Evolutionary conservation across 495 filamentous ascomycete species (phyloP).

Genomic region (Talaromyces trachyspermus): DNA sequence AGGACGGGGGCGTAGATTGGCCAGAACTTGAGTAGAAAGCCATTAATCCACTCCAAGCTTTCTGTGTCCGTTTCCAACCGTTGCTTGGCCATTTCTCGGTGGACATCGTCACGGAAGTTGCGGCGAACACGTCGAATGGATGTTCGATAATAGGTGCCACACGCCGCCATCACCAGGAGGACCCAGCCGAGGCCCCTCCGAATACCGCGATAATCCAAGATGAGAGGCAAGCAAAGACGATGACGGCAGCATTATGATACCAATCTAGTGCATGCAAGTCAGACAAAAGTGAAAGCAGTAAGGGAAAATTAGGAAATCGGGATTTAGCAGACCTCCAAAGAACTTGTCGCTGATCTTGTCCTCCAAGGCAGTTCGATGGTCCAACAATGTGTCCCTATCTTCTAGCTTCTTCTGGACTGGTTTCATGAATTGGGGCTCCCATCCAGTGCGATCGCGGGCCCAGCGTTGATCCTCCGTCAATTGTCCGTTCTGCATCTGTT

Average conservation of each 20-base stretch:
- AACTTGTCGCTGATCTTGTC: constrained; percentile 78
- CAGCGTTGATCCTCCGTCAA: constrained; percentile 54
- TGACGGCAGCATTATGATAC: constrained; percentile 93
- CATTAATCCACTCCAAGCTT: constrained; percentile 98
- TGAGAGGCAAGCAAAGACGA: constrained; percentile 82
- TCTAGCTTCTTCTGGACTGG: constrained; percentile 42
- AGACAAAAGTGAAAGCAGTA: not conserved
- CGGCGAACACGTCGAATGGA: constrained; percentile 87
- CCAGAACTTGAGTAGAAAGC: constrained; percentile 98
- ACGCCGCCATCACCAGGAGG: constrained; percentile 83
- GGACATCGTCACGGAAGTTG: constrained; percentile 93
- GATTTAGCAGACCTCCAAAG: constrained; percentile 60
- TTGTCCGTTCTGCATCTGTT: constrained; percentile 38
- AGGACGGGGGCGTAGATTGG: constrained; percentile 95
- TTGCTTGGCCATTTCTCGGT: constrained; percentile 84
- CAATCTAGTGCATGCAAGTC: constrained; percentile 52
- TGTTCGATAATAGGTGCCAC: constrained; percentile 93
- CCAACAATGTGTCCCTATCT: constrained; percentile 58
- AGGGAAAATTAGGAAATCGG: too few relatives aligned
- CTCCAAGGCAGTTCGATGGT: constrained; percentile 86
- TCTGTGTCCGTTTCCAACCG: constrained; percentile 88
- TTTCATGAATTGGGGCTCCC: constrained; percentile 76
- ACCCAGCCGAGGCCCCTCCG: constrained; percentile 92
- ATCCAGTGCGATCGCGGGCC: constrained; percentile 69
- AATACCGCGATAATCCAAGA: constrained; percentile 87